These are phyloP conservation scores for Irpex sp. DNA, from an alignment of 1,284 basidiomycete species.

Conservation along the genomic window DNA sequence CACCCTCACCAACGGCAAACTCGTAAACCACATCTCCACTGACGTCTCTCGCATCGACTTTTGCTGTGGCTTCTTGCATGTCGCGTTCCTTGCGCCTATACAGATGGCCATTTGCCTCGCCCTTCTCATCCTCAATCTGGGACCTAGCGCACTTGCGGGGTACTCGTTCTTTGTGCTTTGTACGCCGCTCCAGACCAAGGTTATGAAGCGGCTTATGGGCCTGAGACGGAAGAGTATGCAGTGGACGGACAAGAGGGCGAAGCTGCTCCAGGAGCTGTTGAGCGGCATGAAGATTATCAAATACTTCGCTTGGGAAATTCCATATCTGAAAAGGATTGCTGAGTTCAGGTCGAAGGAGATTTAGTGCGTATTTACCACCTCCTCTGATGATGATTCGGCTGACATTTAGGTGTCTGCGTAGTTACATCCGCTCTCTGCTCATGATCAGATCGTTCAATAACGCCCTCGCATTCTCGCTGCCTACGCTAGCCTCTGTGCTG, in stretches of 20 bases:
- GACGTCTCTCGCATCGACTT: constrained; percentile 93
- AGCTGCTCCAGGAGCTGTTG: constrained; percentile 80
- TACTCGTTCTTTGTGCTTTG: constrained; percentile 76
- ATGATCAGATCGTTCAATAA: constrained; percentile 71
- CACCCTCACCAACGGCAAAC: constrained; percentile 79
- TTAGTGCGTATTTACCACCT: constrained; percentile 33
- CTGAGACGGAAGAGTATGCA: constrained; percentile 77
- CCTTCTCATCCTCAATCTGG: constrained; percentile 69
- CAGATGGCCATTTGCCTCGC: constrained; percentile 70
- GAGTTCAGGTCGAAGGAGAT: constrained; percentile 77
- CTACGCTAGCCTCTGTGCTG: constrained; percentile 80
- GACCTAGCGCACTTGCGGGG: constrained; percentile 80
- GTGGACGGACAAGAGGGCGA: constrained; percentile 90
- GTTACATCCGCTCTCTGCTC: constrained; percentile 74
- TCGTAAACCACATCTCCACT: constrained; percentile 92
- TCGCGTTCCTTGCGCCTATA: constrained; percentile 75
- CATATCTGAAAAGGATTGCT: constrained; percentile 71
- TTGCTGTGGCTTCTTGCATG: constrained; percentile 79
- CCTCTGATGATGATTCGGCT: not conserved
- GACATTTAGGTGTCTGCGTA: constrained; percentile 16
- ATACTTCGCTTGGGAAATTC: constrained; percentile 79
- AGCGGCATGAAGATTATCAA: constrained; percentile 90
- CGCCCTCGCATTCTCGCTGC: constrained; percentile 68
- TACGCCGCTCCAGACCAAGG: constrained; percentile 61
- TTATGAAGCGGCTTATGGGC: constrained; percentile 76